Conservation (phyloP, 139 green algal genomes). For the Chlamydomonas sp. region DNA sequence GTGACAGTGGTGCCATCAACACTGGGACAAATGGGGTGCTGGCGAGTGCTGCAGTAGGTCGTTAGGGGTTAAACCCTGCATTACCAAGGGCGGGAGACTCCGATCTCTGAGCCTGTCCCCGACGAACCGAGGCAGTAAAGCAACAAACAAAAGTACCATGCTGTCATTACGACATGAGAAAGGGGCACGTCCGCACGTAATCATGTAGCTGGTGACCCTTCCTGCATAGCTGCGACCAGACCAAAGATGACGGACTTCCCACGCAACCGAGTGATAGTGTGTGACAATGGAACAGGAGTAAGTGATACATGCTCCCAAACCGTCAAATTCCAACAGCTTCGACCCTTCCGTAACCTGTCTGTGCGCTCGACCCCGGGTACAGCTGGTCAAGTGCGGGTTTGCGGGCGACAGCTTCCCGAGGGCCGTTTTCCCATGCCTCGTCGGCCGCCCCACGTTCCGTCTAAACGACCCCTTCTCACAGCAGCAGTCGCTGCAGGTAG, state of each 20-base stretch:
- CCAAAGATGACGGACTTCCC: slow-evolving; percentile 16
- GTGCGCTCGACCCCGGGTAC: not conserved
- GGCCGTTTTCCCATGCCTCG: slow-evolving; percentile 71
- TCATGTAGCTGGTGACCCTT: no score
- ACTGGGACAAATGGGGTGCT: no score
- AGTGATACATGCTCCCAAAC: not conserved
- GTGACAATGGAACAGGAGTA: slow-evolving; percentile 76
- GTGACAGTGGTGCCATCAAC: no score
- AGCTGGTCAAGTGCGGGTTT: slow-evolving; percentile 82
- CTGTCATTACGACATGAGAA: no score
- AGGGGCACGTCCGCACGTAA: no score
- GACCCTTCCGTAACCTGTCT: not conserved
- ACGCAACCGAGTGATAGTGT: slow-evolving; percentile 67
- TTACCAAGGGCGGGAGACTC: no score
- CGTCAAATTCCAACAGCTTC: not conserved
- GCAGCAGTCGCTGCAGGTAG: slow-evolving; percentile 28
- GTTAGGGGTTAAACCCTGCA: no score
- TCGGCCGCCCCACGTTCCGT: slow-evolving; percentile 46
- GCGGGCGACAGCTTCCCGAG: slow-evolving; percentile 74
- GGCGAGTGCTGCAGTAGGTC: no score
- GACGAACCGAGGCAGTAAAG: no score
- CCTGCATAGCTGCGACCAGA: not conserved
- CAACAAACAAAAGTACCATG: no score
- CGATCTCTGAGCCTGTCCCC: no score
- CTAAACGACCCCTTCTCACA: slow-evolving; percentile 29